These are phyloP conservation scores for Trichoderma guizhouense DNA, from an alignment of 2,329 filamentous ascomycete species.

Conservation along the genomic window DNA sequence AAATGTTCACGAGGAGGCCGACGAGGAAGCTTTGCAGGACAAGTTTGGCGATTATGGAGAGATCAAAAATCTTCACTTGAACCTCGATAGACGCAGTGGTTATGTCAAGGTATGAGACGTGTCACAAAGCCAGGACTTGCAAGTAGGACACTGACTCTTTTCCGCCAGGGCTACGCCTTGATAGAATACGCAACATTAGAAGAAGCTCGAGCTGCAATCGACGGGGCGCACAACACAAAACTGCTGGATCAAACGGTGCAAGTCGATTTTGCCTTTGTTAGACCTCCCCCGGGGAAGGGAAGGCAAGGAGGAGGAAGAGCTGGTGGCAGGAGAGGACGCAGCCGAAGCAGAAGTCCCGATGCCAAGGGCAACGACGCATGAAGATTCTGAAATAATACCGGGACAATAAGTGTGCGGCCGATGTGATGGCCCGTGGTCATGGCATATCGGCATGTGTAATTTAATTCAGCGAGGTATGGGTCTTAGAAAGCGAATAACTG, in stretches of 20 bases:
- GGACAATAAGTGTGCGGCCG: conserved; percentile 7
- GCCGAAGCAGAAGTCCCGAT: conserved; percentile 48
- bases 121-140: not conserved
- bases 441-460: conserved; percentile 17
- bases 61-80: conserved; percentile 83
- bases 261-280: conserved; percentile 83
- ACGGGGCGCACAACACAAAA: conserved; percentile 73
- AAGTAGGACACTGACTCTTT: not conserved
- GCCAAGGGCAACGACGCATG: conserved; percentile 35
- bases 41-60: conserved; percentile 80
- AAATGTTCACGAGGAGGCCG: conserved; percentile 83
- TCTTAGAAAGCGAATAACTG: not conserved
- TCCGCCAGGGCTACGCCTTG: conserved; percentile 69
- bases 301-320: conserved; percentile 36
- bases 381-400: not conserved
- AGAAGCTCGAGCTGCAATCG: conserved; percentile 78
- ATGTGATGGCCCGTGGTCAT: conserved; percentile 12
- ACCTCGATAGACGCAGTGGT: conserved; percentile 76
- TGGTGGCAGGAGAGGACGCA: conserved; percentile 43
- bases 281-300: conserved; percentile 61
- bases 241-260: conserved; percentile 76
- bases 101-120: conserved; percentile 69
- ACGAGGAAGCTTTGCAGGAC: conserved; percentile 78
- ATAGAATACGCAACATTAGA: conserved; percentile 79
- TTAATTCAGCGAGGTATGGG: conserved; percentile 15